phyloP scores from a whole-genome alignment of 371 early-diverging fungal species.

The Mortierella polycephala region DNA sequence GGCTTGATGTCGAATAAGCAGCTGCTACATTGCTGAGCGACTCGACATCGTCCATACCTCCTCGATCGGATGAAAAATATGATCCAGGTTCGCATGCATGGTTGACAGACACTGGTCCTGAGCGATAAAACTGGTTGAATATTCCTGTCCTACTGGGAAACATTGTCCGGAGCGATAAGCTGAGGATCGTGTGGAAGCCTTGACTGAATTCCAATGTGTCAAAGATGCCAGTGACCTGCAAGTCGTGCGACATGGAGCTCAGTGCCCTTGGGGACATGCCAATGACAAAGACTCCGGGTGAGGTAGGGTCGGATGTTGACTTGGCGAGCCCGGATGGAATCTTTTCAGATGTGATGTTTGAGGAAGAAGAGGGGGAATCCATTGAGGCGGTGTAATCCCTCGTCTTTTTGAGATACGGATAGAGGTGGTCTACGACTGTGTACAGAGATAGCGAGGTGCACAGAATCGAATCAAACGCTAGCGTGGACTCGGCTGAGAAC shows the following conservation, averaged over 20 bases:
- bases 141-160: constrained; percentile 26
- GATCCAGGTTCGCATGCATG: constrained; percentile 40
- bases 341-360: not conserved
- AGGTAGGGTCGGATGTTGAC: constrained; percentile 11
- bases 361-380: not conserved
- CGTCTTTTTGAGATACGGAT: constrained; percentile 15
- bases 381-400: not conserved
- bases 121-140: constrained; percentile 27
- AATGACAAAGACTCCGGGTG: constrained; percentile 42
- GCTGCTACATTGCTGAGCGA: too few species aligned
- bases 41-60: not conserved
- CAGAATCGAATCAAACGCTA: constrained; percentile 44
- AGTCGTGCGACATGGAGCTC: constrained; percentile 19
- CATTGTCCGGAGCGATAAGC: constrained; percentile 42
- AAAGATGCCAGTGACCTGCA: constrained; percentile 29
- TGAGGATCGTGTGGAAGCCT: constrained; percentile 46
- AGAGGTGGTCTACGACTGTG: constrained; percentile 22
- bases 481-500: constrained; percentile 14
- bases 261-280: constrained; percentile 31
- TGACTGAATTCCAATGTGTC: constrained; percentile 43
- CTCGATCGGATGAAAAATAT: constrained; percentile 22
- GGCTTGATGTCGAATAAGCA: not conserved
- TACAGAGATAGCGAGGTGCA: constrained; percentile 42
- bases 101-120: constrained; percentile 28
- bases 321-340: constrained; percentile 10